These are phyloP conservation scores for Kitagawia praeruptora DNA, from an alignment of 129 eudicot genomes.

Conservation along the genomic window DNA sequence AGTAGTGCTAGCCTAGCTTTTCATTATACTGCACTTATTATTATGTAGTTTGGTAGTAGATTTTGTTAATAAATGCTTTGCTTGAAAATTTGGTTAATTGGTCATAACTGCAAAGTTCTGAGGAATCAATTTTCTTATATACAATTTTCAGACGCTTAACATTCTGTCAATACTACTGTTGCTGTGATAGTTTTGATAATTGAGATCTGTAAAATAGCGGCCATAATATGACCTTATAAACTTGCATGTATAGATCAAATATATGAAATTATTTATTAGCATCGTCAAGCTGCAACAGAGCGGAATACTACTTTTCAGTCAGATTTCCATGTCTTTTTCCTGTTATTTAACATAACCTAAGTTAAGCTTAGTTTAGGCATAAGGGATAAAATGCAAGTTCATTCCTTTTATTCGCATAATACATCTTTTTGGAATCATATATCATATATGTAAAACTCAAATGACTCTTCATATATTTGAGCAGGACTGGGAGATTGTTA, in stretches of 20 bases:
- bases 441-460: background rate
- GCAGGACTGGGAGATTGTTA: conserved; percentile 82
- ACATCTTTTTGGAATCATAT: background rate
- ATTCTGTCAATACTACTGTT: background rate
- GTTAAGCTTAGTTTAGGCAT: background rate
- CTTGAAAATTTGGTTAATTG: background rate
- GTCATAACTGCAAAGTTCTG: background rate
- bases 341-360: background rate
- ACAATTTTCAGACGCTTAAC: background rate
- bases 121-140: background rate
- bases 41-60: background rate
- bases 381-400: background rate
- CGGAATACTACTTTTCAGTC: background rate
- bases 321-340: background rate
- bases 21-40: background rate
- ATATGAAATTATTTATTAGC: background rate
- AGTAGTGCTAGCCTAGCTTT: too few relatives aligned
- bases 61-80: background rate
- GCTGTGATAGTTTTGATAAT: background rate
- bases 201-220: background rate
- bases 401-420: background rate
- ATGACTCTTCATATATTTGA: background rate
- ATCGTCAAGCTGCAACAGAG: background rate
- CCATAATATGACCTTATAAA: background rate
- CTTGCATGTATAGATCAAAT: background rate